These are phyloP conservation scores for Aspergillus flavus DNA, from an alignment of 2,329 filamentous ascomycete genomes.

Conservation along the genomic window DNA sequence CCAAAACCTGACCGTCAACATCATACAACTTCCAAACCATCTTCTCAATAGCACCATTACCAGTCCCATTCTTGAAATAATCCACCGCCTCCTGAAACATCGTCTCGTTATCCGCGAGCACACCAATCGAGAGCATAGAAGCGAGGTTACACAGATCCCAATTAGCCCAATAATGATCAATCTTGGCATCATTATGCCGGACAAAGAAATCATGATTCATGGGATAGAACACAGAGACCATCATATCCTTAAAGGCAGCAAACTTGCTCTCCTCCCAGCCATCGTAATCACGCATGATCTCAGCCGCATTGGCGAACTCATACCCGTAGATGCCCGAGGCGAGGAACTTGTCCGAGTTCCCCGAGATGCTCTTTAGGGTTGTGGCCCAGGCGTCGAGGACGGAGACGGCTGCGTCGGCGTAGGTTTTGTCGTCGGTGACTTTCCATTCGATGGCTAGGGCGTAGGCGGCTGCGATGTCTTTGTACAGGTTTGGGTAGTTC, in stretches of 20 bases:
- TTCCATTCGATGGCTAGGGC: constrained; percentile 46
- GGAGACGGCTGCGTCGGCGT: constrained; percentile 40
- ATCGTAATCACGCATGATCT: constrained; percentile 43
- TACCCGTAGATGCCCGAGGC: constrained; percentile 51
- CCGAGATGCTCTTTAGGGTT: constrained; percentile 37
- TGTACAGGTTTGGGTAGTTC: constrained; percentile 39
- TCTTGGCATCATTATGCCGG: constrained; percentile 38
- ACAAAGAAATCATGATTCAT: constrained; percentile 44
- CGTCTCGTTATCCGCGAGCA: constrained; percentile 47
- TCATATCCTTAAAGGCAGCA: constrained; percentile 31
- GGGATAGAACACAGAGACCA: constrained; percentile 42
- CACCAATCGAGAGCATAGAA: constrained; percentile 45
- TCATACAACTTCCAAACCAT: constrained; percentile 13
- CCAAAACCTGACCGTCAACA: constrained; percentile 31
- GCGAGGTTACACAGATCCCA: constrained; percentile 52
- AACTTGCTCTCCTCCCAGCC: constrained; percentile 34
- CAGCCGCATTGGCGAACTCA: constrained; percentile 51
- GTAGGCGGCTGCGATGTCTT: constrained; percentile 43
- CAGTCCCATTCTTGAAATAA: constrained; percentile 45
- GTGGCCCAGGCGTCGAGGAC: constrained; percentile 45
- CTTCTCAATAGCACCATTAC: constrained; percentile 34
- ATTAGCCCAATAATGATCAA: constrained; percentile 46
- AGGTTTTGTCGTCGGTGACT: constrained; percentile 39
- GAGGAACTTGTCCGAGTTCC: constrained; percentile 43
- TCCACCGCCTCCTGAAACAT: constrained; percentile 43